Evolutionary conservation across 129 eudicot species (phyloP), one percentile per base, ranked within the genome.

Genomic region (Ambrosia artemisiifolia): DNA sequence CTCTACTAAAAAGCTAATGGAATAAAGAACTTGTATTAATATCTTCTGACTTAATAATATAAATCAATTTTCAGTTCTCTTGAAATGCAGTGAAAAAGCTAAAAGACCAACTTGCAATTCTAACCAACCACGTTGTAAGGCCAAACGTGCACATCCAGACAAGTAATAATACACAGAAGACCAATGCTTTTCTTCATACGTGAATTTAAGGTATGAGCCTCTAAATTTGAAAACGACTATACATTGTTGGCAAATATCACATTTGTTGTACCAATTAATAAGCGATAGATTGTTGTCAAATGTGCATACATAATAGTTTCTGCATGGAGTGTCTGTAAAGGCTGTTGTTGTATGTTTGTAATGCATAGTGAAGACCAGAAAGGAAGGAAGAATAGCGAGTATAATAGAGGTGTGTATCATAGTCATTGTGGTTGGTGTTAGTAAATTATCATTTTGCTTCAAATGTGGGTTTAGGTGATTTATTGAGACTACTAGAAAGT

Each of bases 141-240:
- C 86, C 68, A 88, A 85, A 63, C 79, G 95, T 38, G 95, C 83
- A 17, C 95, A 88, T 68, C 77, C 86, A 34, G 91, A 88, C 53
- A 83, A 83, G 85, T 82, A 82, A 79, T 69, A 69, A 14, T 7
- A 67, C 71, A 69, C 9, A 12, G 18, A 71, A 72, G 78, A 40
- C 64, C 7, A 69, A 57, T 73, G 59, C 43, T 69, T 49, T 69
- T 67, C 5, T 38, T 18, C 24, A 5, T 24, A 47, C 63, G 59
- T 46, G 79, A 61, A 70, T 75, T 49, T 38, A 19, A 71, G 84
- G 87, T 75, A 71, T 57, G 63, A 74, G 71, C 43, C 63, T 54
- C 28, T 10, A 51, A 49, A 50, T 62, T 6, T 48, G 72, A 46
- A 8, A 47, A 13, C 16, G 33, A 8, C 1, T 1, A 6, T 24